Evolutionary conservation across 108 stramenopile genomes (phyloP), one percentile per base, ranked within the genome.

Genomic region (Seminavis robusta): DNA sequence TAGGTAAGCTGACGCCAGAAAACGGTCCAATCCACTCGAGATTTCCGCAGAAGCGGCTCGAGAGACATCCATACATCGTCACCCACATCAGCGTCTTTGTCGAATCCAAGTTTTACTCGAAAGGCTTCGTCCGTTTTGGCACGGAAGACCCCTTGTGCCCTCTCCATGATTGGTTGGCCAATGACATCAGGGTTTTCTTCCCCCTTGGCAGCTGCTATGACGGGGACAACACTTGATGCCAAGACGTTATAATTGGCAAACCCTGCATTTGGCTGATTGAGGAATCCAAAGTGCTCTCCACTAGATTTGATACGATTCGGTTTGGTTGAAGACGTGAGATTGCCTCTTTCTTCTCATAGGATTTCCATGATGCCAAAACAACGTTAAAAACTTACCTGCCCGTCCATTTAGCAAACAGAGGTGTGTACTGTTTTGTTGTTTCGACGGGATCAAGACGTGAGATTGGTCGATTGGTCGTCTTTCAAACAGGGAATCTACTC

Each of bases 351-450:
- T n/a, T n/a, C n/a, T n/a, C n/a, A n/a, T n/a, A n/a, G n/a, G n/a
- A n/a, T n/a, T n/a, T n/a, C n/a, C n/a, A n/a, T n/a, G n/a, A n/a
- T n/a, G n/a, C n/a, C n/a, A n/a, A n/a, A n/a, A n/a, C n/a, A n/a
- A n/a, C n/a, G n/a, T n/a, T n/a, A n/a, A n/a, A n/a, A n/a, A n/a
- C n/a, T n/a, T n/a, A n/a, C n/a, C n/a, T n/a, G 0, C 73, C 66
- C 15, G 92, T 85, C 90, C 94, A 92, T 58, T 95, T 89, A 29
- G 91, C 86, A 62, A 88, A 81, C 13, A 85, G 61, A 11, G 95
- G 93, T 38, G 79, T 73, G 59, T 83, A 86, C 17, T 76, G n/a
- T n/a, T n/a, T n/a, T n/a, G n/a, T n/a, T 59, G n/a, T n/a, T n/a
- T n/a, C n/a, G n/a, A n/a, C n/a, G n/a, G n/a, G n/a, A n/a, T n/a